Base-by-base conservation (phyloP, 2,329 filamentous ascomycete genomes). In the Pezizomycotina sp. region DNA sequence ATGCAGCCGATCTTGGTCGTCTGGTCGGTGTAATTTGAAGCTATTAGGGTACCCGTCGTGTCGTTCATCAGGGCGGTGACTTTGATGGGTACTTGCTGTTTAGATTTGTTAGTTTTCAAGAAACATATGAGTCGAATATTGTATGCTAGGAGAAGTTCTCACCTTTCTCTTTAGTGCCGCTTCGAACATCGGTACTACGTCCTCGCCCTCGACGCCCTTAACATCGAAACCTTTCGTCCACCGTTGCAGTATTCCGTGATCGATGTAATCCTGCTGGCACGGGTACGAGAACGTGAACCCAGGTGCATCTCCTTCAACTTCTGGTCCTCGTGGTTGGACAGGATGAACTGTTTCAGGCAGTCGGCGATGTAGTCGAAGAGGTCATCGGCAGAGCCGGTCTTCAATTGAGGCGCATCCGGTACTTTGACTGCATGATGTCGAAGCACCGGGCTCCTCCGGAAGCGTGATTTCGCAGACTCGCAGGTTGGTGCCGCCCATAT, bases 181-280 rank as follows among this genome's bases (percentile, higher is more conserved):
- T 59, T 92, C 79, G 38, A 95, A 76, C 61, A 86, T 78, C 31
- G 81, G 80, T 6, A 92, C 83, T 18, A 92, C 78, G 52, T 95
- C 86, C 31, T 86, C 53, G 34, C 84, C 84, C 62, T 93, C 84
- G 27, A 93, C 82, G 24, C 82, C 84, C 16, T 74, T 68, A 57
- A 95, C 92, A 55, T 93, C 84, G 54, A 93, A 93, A 2, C 86
- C 86, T 64, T 95, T 95, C 50, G 86, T 93, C 86, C 86, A 95
- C 50, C 83, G 74, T 60, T 93, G 84, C 39, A 93, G 68, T 24
- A 92, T 68, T 49, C 84, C 86, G 58, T 92, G 80, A 50, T 93
- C 82, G 53, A 93, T 84, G 60, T 83, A 86, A 51, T 91, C 73
- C 58, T 93, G 86, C 1, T 80, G 89, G 10, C 83, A 84, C 2